A percentile compares a stretch with the other conserved stretches of the same genome.
Conservation (phyloP, 129 eudicot species). For the Flaveria sonorensis region DNA sequence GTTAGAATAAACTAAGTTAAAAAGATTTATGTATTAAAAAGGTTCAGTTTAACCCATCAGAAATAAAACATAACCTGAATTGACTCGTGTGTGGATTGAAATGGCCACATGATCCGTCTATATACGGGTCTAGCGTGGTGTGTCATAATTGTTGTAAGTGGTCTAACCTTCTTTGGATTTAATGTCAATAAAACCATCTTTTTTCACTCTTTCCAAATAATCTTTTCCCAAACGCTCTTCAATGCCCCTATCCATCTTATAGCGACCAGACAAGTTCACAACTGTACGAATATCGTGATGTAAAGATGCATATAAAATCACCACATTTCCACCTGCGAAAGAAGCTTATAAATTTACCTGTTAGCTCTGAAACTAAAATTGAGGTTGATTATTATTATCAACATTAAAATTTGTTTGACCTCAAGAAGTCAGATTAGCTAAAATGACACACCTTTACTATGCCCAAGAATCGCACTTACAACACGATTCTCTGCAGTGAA, state of each 20-base stretch:
- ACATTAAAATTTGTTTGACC: conserved; percentile 3
- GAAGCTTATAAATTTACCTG: neutral
- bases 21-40: neutral
- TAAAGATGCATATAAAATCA: conserved; percentile 75
- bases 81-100: neutral
- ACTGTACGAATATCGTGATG: conserved; percentile 60
- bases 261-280: conserved; percentile 77
- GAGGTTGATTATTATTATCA: neutral
- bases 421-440: conserved; percentile 15
- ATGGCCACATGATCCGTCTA: neutral
- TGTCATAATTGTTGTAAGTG: neutral
- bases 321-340: conserved; percentile 66
- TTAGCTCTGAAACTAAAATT: neutral
- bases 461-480: conserved; percentile 63
- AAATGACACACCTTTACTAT: conserved; percentile 67
- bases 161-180: conserved; percentile 51
- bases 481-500: conserved; percentile 49
- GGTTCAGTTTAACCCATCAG: neutral
- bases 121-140: neutral
- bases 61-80: neutral
- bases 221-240: conserved; percentile 61
- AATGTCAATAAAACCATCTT: conserved; percentile 65
- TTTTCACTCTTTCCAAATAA: conserved; percentile 59
- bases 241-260: conserved; percentile 62
- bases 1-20: neutral